phyloP scores from a whole-genome alignment of 441 rosid species.

The Brassica hybrid region DNA sequence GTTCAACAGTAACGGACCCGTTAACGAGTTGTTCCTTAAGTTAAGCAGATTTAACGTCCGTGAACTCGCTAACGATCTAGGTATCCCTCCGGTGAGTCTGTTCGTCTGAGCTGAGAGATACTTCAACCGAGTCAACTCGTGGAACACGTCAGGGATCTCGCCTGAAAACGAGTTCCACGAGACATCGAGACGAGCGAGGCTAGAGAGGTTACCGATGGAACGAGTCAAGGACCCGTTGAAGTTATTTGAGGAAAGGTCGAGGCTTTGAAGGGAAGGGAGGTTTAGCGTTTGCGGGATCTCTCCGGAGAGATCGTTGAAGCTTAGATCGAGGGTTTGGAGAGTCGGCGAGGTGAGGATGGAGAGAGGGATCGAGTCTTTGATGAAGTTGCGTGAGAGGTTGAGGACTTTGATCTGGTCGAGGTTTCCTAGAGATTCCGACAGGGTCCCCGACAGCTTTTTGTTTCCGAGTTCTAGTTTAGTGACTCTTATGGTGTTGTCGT shows the following conservation, averaged over 20 bases:
- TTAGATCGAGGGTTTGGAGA: constrained; percentile 61
- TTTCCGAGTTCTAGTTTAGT: constrained; percentile 50
- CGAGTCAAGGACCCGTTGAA: constrained; percentile 58
- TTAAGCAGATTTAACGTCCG: constrained; percentile 56
- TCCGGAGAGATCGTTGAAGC: constrained; percentile 58
- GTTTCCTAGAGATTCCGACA: constrained; percentile 46
- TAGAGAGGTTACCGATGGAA: constrained; percentile 44
- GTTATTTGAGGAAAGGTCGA: constrained; percentile 57
- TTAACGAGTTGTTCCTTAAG: constrained; percentile 76
- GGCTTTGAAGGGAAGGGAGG: constrained; percentile 50
- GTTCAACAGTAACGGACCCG: constrained; percentile 57
- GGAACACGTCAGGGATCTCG: constrained; percentile 67
- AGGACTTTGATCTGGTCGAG: constrained; percentile 45
- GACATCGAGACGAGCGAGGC: constrained; percentile 61
- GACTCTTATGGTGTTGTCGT: constrained; percentile 47
- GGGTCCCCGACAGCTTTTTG: constrained; percentile 45
- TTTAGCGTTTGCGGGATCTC: constrained; percentile 47
- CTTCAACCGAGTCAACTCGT: constrained; percentile 42
- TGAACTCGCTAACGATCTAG: constrained; percentile 65
- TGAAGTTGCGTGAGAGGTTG: constrained; percentile 55
- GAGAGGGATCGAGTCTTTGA: constrained; percentile 52
- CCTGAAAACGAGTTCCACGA: constrained; percentile 66
- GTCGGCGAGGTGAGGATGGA: constrained; percentile 52
- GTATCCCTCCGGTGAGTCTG: constrained; percentile 59
- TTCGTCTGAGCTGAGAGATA: constrained; percentile 59